phyloP scores from a whole-genome alignment of 2,329 filamentous ascomycete genomes.

The Ophiobolus disseminans region DNA sequence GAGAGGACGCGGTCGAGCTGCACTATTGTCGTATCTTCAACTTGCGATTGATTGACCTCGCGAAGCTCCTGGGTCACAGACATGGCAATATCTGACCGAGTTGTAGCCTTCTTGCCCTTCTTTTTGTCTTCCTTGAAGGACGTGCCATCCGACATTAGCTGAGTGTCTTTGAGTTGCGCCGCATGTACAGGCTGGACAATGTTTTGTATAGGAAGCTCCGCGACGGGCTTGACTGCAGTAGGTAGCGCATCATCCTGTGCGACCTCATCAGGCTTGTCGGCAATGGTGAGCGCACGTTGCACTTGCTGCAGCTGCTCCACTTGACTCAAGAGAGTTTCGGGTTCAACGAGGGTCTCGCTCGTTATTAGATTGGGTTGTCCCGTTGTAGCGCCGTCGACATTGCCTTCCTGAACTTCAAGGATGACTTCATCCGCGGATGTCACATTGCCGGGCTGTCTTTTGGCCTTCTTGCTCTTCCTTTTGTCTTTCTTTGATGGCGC shows the following conservation, averaged over 20 bases:
- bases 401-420: constrained; percentile 7
- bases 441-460: constrained; percentile 22
- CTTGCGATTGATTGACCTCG: not conserved
- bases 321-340: not conserved
- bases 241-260: not conserved
- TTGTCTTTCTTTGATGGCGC: constrained; percentile 26
- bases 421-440: constrained; percentile 14
- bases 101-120: constrained; percentile 30
- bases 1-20: too few species aligned
- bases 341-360: not conserved
- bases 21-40: not conserved
- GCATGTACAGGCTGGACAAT: too few species aligned
- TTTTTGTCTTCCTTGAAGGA: constrained; percentile 32
- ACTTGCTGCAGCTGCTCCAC: not conserved
- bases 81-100: constrained; percentile 18
- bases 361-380: not conserved
- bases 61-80: constrained; percentile 13
- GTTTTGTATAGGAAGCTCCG: too few species aligned
- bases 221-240: not conserved
- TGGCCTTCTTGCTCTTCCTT: constrained; percentile 36
- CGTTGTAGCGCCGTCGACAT: not conserved
- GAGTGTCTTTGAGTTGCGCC: not conserved
- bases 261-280: not conserved
- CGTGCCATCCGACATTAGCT: constrained; percentile 10
- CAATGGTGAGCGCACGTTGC: not conserved